A percentile compares a stretch with the other conserved stretches of the same genome.
Conservation (phyloP, 1,284 basidiomycete species). For the Fomitopsis betulina region DNA sequence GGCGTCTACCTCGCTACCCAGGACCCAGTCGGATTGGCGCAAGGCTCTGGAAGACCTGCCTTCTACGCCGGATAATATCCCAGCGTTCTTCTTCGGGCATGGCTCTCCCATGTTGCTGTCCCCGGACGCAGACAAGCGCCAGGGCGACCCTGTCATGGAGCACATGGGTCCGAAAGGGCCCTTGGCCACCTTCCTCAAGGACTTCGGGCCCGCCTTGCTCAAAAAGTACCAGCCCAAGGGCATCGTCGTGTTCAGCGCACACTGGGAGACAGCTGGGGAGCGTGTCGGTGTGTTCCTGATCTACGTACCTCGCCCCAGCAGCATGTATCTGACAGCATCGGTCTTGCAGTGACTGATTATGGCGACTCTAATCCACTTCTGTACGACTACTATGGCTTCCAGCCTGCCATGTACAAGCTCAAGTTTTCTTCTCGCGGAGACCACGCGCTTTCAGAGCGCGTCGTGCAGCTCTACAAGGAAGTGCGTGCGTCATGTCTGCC, state of each 20-base stretch:
- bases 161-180: slow-evolving; percentile 49
- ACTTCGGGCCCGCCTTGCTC: slow-evolving; percentile 64
- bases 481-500: slow-evolving; percentile 25
- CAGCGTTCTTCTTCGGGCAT: slow-evolving; percentile 74
- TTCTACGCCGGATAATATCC: slow-evolving; percentile 55
- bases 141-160: slow-evolving; percentile 24
- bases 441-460: slow-evolving; percentile 44
- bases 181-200: slow-evolving; percentile 56
- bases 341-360: slow-evolving; percentile 40
- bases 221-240: slow-evolving; percentile 71
- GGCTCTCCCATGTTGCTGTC: slow-evolving; percentile 55
- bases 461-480: slow-evolving; percentile 57
- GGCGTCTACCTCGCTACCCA: slow-evolving; percentile 26
- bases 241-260: slow-evolving; percentile 76
- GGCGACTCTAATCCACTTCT: slow-evolving; percentile 68
- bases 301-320: background rate
- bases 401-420: slow-evolving; percentile 50
- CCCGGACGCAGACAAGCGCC: slow-evolving; percentile 20
- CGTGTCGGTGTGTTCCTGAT: slow-evolving; percentile 39
- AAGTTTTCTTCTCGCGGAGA: slow-evolving; percentile 68
- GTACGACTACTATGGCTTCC: slow-evolving; percentile 73
- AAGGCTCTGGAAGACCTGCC: slow-evolving; percentile 58
- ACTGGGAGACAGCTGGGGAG: slow-evolving; percentile 66
- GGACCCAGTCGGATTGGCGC: slow-evolving; percentile 44
- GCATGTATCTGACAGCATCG: background rate